Conservation (phyloP, 2,329 filamentous ascomycete genomes). For the Trichoderma koningii region DNA sequence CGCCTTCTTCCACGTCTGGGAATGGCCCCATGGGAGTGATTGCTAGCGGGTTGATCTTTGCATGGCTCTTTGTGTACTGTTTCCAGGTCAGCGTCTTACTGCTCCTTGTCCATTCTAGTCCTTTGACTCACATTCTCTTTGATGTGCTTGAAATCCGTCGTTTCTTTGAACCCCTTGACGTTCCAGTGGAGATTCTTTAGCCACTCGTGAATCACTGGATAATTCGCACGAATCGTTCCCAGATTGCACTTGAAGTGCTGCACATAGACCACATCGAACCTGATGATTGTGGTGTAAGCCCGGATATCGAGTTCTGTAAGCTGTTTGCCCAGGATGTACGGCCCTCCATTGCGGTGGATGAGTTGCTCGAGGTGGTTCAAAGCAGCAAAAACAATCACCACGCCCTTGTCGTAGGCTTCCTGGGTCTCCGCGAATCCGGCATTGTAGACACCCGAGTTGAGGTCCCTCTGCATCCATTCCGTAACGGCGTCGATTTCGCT, state of each 20-base stretch:
- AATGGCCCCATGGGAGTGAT: conserved; percentile 36
- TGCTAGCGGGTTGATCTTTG: conserved; percentile 34
- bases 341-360: conserved; percentile 47
- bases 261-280: conserved; percentile 70
- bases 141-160: conserved; percentile 67
- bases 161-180: conserved; percentile 49
- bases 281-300: conserved; percentile 64
- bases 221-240: conserved; percentile 63
- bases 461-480: conserved; percentile 62
- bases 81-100: neutral
- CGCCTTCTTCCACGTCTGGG: conserved; percentile 33
- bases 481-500: conserved; percentile 64
- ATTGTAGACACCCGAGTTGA: conserved; percentile 54
- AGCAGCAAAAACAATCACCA: conserved; percentile 62
- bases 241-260: conserved; percentile 68
- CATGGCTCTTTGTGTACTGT: conserved; percentile 36
- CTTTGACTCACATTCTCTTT: conserved; percentile 55
- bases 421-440: conserved; percentile 68
- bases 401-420: conserved; percentile 63
- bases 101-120: neutral
- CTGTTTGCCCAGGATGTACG: conserved; percentile 63
- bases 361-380: conserved; percentile 65
- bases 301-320: conserved; percentile 71
- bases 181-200: conserved; percentile 72
- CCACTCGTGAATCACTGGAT: conserved; percentile 69